Evolutionary conservation across 805 yeast genomes (phyloP).

Genomic region (Geotrichum ghanense): DNA sequence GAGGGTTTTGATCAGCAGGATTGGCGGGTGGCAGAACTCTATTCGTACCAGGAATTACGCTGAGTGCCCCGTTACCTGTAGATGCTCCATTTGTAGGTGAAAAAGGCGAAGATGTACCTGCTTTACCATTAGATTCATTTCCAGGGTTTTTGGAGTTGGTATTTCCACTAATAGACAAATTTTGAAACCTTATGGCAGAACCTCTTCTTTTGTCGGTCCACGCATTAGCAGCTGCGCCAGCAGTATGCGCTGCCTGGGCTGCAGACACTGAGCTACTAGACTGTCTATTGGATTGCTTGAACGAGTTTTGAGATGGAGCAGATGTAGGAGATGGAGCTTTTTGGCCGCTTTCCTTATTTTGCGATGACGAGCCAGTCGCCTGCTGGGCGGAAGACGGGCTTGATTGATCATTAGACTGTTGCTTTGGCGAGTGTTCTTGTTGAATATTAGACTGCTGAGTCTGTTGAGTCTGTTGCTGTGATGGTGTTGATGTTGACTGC

Average conservation of each 20-base stretch:
- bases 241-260: constrained; percentile 1
- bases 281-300: constrained; percentile 6
- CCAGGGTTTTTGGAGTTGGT: not conserved
- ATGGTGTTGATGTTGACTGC: constrained; percentile 4
- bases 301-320: constrained; percentile 7
- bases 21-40: constrained; percentile 49
- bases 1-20: constrained; percentile 98
- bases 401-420: constrained; percentile 7
- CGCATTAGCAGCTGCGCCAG: constrained; percentile 4
- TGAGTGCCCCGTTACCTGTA: constrained; percentile 13
- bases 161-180: not conserved
- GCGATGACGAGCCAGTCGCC: not conserved
- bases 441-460: constrained; percentile 6
- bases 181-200: constrained; percentile 2
- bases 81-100: constrained; percentile 23
- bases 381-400: constrained; percentile 5
- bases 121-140: constrained; percentile 6
- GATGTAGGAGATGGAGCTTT: constrained; percentile 5
- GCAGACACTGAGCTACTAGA: constrained; percentile 3
- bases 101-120: constrained; percentile 16
- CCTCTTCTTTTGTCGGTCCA: constrained; percentile 3
- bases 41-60: constrained; percentile 30
- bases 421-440: constrained; percentile 5
- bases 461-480: constrained; percentile 2
- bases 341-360: constrained; percentile 1